Conservation (phyloP, 2,329 filamentous ascomycete species). For the Fusarium fracticaudum region DNA sequence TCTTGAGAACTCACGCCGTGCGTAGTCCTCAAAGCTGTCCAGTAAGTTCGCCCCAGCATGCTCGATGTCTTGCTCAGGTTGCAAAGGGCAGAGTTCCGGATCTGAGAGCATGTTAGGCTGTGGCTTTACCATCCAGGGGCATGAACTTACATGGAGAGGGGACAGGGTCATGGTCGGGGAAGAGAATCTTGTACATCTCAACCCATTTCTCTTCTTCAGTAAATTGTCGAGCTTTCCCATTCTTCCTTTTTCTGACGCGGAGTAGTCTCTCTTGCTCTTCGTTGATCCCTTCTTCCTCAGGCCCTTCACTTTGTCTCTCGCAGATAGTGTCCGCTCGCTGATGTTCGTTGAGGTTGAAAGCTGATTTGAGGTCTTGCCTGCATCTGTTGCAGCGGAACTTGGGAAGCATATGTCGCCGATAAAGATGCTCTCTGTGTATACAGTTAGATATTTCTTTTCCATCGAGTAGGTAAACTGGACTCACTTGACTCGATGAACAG, state of each 20-base stretch:
- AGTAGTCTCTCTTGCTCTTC: background rate
- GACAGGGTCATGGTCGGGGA: background rate
- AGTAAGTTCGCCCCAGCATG: rapidly evolving
- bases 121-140: no score
- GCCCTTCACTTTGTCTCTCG: background rate
- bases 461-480: rapidly evolving
- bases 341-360: background rate
- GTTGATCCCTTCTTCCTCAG: background rate
- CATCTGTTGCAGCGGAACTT: background rate
- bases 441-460: background rate
- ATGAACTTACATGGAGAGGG: slow-evolving; percentile 3
- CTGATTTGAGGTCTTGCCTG: background rate
- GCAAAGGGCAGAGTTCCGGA: background rate
- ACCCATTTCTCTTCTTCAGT: background rate
- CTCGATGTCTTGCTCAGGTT: background rate
- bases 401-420: background rate
- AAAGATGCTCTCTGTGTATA: background rate
- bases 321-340: background rate
- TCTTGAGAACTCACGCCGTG: background rate
- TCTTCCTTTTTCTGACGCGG: background rate
- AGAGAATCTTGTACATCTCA: slow-evolving; percentile 1
- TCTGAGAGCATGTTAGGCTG: no score
- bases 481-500: background rate
- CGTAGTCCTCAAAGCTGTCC: background rate
- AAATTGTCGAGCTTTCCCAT: background rate